Evolutionary conservation across 371 early-diverging fungal species (phyloP).

Genomic region (Apophysomyces ossiformis): DNA sequence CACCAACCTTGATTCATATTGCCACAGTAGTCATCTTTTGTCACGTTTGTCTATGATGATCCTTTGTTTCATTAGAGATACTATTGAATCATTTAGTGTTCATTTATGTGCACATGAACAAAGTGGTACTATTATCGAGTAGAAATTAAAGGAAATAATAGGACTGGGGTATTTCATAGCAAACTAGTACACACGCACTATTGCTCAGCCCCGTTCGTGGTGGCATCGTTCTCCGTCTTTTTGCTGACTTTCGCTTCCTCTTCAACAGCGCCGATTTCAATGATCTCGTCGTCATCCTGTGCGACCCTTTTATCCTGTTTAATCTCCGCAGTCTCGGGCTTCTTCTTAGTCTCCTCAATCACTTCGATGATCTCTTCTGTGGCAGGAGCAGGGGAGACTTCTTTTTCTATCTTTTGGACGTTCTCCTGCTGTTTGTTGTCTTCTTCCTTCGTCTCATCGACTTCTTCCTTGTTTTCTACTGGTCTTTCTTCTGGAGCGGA

Average conservation of each 20-base stretch:
- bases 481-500: not conserved
- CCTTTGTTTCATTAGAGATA: too few species aligned
- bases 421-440: not conserved
- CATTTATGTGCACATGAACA: not conserved
- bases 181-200: not conserved
- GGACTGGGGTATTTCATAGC: not conserved
- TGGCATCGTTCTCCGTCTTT: conserved; percentile 14
- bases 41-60: too few species aligned
- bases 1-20: too few species aligned
- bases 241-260: conserved; percentile 4
- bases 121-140: not conserved
- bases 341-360: not conserved
- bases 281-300: conserved; percentile 5
- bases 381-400: not conserved
- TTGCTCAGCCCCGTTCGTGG: conserved; percentile 5
- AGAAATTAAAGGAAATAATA: not conserved
- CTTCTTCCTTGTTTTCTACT: not conserved
- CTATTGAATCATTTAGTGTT: not conserved
- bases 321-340: not conserved
- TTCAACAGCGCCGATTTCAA: not conserved
- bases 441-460: not conserved
- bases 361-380: conserved; percentile 1
- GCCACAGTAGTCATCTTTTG: too few species aligned
- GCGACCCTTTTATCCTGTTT: not conserved
- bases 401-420: conserved; percentile 1